Evolutionary conservation across 2,329 filamentous ascomycete species (phyloP).

Genomic region (Fusarium praegraminearum): DNA sequence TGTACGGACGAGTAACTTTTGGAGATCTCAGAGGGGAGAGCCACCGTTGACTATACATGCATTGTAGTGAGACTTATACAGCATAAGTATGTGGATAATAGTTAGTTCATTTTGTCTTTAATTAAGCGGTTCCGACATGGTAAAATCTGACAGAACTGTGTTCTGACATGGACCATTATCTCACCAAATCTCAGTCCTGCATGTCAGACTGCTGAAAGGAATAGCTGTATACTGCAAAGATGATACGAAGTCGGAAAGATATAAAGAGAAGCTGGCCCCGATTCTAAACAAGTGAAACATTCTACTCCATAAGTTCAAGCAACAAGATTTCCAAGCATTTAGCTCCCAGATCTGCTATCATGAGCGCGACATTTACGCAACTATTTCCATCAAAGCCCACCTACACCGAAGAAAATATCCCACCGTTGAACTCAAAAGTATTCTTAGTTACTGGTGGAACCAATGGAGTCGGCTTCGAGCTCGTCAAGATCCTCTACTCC

Average conservation of each 20-base stretch:
- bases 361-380: constrained; percentile 12
- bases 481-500: constrained; percentile 64
- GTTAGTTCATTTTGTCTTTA: neutral
- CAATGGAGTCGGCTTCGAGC: constrained; percentile 61
- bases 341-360: fast-evolving
- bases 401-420: constrained; percentile 46
- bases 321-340: fast-evolving
- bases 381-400: constrained; percentile 39
- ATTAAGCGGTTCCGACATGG: neutral
- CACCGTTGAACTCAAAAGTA: constrained; percentile 47
- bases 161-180: neutral
- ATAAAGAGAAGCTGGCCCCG: neutral
- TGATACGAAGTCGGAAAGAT: neutral
- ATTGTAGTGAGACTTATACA: fast-evolving
- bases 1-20: constrained; percentile 30
- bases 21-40: constrained; percentile 20
- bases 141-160: neutral
- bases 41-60: fast-evolving
- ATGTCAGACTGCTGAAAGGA: neutral
- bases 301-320: fast-evolving
- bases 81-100: fast-evolving
- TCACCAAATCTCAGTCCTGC: fast-evolving
- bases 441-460: constrained; percentile 64
- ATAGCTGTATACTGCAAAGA: too few relatives aligned
- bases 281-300: fast-evolving